These are phyloP conservation scores for Claviceps pusilla DNA, from an alignment of 2,329 filamentous ascomycete genomes.

Conservation along the genomic window DNA sequence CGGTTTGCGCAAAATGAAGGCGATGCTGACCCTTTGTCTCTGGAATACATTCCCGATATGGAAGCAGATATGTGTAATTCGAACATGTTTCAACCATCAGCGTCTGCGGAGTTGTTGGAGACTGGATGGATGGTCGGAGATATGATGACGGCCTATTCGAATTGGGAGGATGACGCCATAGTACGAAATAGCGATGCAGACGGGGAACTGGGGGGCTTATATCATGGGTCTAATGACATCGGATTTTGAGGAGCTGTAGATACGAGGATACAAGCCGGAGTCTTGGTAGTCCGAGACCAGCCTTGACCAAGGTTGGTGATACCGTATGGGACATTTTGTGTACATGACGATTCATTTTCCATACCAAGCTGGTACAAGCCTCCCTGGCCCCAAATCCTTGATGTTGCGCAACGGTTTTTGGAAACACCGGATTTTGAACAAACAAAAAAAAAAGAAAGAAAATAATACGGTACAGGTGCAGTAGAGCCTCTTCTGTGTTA, in stretches of 20 bases:
- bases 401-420: not conserved
- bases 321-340: not conserved
- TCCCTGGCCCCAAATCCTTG: not conserved
- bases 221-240: not conserved
- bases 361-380: not conserved
- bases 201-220: not conserved
- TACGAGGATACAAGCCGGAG: not conserved
- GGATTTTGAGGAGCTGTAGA: not conserved
- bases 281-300: not conserved
- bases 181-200: not conserved
- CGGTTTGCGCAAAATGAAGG: not conserved
- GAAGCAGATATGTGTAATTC: not conserved
- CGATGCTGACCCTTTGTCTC: not conserved
- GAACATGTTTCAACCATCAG: not conserved
- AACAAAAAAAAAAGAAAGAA: too few relatives aligned
- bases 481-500: not conserved
- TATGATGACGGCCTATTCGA: not conserved
- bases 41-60: not conserved
- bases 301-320: not conserved
- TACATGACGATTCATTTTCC: not conserved
- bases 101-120: not conserved
- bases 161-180: not conserved
- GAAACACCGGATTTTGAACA: not conserved
- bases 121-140: not conserved
- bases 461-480: not conserved